Conservation (phyloP, 2,329 filamentous ascomycete species). For the Fusarium sp. region DNA sequence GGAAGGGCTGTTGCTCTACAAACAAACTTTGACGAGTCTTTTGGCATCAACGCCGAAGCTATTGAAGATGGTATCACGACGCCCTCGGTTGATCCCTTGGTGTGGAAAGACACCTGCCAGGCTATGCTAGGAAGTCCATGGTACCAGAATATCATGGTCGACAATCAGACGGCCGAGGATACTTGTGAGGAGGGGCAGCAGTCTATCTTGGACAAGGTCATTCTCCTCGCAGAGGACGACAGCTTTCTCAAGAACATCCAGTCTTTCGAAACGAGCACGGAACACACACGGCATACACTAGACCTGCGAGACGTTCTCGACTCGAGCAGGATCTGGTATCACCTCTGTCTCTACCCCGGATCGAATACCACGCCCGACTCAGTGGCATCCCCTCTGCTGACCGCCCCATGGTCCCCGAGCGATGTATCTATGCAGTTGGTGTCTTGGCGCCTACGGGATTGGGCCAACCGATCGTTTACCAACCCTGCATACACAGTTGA, state of each 20-base stretch:
- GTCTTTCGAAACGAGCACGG: slow-evolving; percentile 71
- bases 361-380: slow-evolving; percentile 81
- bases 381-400: slow-evolving; percentile 71
- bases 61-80: slow-evolving; percentile 89
- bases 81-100: slow-evolving; percentile 76
- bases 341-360: slow-evolving; percentile 88
- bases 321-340: slow-evolving; percentile 94
- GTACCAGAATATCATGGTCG: slow-evolving; percentile 77
- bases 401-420: slow-evolving; percentile 89
- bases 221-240: slow-evolving; percentile 77
- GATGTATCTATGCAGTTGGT: slow-evolving; percentile 91
- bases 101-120: slow-evolving; percentile 78
- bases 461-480: slow-evolving; percentile 92
- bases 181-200: slow-evolving; percentile 80
- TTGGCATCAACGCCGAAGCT: slow-evolving; percentile 97
- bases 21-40: slow-evolving; percentile 86
- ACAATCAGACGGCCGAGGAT: slow-evolving; percentile 69
- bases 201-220: slow-evolving; percentile 83
- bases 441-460: slow-evolving; percentile 92
- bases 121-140: slow-evolving; percentile 78
- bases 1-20: slow-evolving; percentile 88
- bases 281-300: slow-evolving; percentile 75
- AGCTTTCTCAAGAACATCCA: slow-evolving; percentile 83
- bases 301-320: slow-evolving; percentile 76
- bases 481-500: slow-evolving; percentile 95